Conservation (phyloP, 805 yeast species). For the Hanseniaspora thailandica region DNA sequence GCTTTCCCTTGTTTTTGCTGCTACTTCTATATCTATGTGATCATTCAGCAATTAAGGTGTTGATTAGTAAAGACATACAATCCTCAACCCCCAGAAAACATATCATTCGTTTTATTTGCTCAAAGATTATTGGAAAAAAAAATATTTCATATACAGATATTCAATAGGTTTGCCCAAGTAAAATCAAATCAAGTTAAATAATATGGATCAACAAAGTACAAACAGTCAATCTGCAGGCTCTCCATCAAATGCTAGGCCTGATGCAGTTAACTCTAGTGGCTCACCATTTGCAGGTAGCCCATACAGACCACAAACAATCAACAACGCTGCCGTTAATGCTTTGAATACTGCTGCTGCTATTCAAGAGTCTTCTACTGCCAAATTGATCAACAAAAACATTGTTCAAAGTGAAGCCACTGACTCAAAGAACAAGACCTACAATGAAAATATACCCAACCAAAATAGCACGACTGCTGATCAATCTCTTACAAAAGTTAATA, state of each 20-base stretch:
- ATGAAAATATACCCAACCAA: background rate
- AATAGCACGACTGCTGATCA: background rate
- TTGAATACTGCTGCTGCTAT: slow-evolving; percentile 13
- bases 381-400: background rate
- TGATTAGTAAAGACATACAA: too few species aligned
- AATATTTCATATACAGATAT: background rate
- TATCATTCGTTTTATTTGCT: background rate
- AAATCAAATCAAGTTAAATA: background rate
- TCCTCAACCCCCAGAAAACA: too few species aligned
- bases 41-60: too few species aligned
- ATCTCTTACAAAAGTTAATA: background rate
- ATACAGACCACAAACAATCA: background rate
- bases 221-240: background rate
- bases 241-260: background rate
- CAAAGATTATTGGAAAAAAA: background rate
- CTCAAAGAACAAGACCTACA: background rate
- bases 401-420: background rate
- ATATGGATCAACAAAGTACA: background rate
- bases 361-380: slow-evolving; percentile 13
- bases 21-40: too few species aligned
- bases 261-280: background rate
- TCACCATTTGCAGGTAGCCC: background rate
- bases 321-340: slow-evolving; percentile 12
- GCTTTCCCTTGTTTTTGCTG: background rate
- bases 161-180: background rate